Evolutionary conservation across 169 alveolate genomes (phyloP).

Genomic region (Pseudocohnilembus persalinus): DNA sequence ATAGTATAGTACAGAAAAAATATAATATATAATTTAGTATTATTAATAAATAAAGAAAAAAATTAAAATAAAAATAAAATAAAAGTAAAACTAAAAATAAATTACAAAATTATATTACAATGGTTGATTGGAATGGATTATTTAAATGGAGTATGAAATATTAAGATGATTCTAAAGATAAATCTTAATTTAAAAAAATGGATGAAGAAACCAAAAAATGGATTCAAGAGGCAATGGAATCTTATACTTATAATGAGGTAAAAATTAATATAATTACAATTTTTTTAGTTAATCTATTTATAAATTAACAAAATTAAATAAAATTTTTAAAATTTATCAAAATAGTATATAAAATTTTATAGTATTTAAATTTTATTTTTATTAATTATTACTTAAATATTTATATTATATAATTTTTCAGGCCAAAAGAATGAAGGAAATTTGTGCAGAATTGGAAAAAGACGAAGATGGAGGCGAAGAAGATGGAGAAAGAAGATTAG

Average conservation of each 20-base stretch:
- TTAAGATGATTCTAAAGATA: slow-evolving; percentile 62
- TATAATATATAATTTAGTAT: no score
- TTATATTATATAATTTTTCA: not conserved
- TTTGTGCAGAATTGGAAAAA: slow-evolving; percentile 42
- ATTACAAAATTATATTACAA: not conserved
- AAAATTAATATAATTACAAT: no score
- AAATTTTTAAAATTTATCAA: no score
- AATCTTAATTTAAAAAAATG: slow-evolving; percentile 70
- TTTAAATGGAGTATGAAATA: slow-evolving; percentile 67
- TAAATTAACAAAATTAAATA: no score
- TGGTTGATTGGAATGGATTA: slow-evolving; percentile 78
- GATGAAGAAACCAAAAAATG: slow-evolving; percentile 73
- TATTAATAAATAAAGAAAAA: no score
- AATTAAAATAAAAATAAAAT: no score
- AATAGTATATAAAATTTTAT: no score
- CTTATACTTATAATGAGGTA: slow-evolving; percentile 62
- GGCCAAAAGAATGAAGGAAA: slow-evolving; percentile 64
- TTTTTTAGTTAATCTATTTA: no score
- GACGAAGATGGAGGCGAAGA: slow-evolving; percentile 48
- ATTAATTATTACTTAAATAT: not conserved
- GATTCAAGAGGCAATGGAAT: slow-evolving; percentile 70
- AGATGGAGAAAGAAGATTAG: slow-evolving; percentile 43
- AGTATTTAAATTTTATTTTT: no score
- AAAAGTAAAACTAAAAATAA: not conserved
- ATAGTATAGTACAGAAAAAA: no score